Evolutionary conservation across 257 asterid species (phyloP), one percentile per base, ranked within the genome.

Genomic region (Linderniella brevidens): DNA sequence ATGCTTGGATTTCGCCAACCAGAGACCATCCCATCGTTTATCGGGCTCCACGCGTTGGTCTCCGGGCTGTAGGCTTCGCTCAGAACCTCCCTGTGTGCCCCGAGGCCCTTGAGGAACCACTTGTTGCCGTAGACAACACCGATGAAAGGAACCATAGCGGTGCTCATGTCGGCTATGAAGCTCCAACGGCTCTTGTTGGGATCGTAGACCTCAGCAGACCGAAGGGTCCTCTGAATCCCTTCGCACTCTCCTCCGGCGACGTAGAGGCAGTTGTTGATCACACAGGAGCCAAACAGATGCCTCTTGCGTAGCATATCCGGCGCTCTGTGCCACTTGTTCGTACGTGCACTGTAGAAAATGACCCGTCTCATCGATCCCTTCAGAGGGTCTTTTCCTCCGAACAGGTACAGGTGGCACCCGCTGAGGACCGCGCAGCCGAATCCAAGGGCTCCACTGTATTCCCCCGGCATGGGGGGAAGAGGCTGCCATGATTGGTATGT

Each of bases 201-300:
- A 20, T 76, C 78, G 1, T 72, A 76, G 43, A 76, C 73, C 52
- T 76, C 80, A 9, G 78, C 85, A 0, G 85, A 76, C 0, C 80
- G 75, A 0, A 76, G 52, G 8, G 80, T 76, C 47, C 80, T 46
- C 19, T 66, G 77, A 8, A 76, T 72, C 47, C 80, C 85, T 48
- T 76, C 80, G 38, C 85, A 76, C 42, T 76, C 85, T 41, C 85
- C 85, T 9, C 85, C 85, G 0, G 85, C 85, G 6, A 76, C 85
- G 32, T 72, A 76, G 20, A 76, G 80, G 36, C 80, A 69, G 64
- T 76, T 76, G 62, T 76, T 76, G 4, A 76, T 62, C 10, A 76
- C 85, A 4, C 85, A 76, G 1, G 80, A 64, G 13, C 84, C 84
- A 18, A 69, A 71, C 56, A 75, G 68, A 48, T 75, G 84, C 47